These are phyloP conservation scores for Anthracocystis panici-leucophaei DNA, from an alignment of 1,284 basidiomycete species.

Conservation along the genomic window DNA sequence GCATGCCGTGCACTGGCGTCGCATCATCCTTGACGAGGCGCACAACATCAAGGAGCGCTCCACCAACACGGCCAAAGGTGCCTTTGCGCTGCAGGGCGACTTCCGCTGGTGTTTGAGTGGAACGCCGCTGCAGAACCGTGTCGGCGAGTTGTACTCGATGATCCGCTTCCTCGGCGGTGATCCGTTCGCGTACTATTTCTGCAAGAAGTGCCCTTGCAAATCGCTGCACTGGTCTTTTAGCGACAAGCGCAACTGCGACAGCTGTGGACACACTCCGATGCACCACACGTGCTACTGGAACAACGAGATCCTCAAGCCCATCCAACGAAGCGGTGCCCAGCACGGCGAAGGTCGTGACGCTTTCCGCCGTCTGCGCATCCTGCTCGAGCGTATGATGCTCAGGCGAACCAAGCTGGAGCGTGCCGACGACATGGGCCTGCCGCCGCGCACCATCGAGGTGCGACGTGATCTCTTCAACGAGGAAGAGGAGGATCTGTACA, in stretches of 20 bases:
- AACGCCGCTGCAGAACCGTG: slow-evolving; percentile 84
- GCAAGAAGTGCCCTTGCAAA: slow-evolving; percentile 86
- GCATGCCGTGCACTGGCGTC: slow-evolving; percentile 87
- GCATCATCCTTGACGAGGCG: slow-evolving; percentile 89
- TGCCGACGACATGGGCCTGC: slow-evolving; percentile 96
- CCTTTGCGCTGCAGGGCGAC: slow-evolving; percentile 85
- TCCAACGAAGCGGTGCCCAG: slow-evolving; percentile 63
- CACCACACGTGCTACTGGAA: slow-evolving; percentile 78
- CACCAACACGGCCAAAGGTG: slow-evolving; percentile 95
- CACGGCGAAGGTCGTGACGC: slow-evolving; percentile 65
- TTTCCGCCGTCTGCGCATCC: slow-evolving; percentile 71
- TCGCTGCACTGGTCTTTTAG: slow-evolving; percentile 90
- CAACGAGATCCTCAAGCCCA: slow-evolving; percentile 68
- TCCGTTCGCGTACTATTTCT: slow-evolving; percentile 71
- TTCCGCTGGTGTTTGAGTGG: slow-evolving; percentile 97
- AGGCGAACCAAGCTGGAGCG: slow-evolving; percentile 82
- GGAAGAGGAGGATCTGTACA: slow-evolving; percentile 95
- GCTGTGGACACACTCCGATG: slow-evolving; percentile 94
- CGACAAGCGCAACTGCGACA: slow-evolving; percentile 85
- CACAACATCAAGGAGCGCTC: slow-evolving; percentile 90
- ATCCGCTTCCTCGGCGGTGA: slow-evolving; percentile 72
- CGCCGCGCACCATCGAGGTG: slow-evolving; percentile 90
- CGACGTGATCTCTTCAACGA: slow-evolving; percentile 93
- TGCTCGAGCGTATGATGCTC: slow-evolving; percentile 96
- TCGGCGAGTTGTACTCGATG: slow-evolving; percentile 96